Evolutionary conservation across 306 rosid species (phyloP).

Genomic region (Citrullus colocynthis): DNA sequence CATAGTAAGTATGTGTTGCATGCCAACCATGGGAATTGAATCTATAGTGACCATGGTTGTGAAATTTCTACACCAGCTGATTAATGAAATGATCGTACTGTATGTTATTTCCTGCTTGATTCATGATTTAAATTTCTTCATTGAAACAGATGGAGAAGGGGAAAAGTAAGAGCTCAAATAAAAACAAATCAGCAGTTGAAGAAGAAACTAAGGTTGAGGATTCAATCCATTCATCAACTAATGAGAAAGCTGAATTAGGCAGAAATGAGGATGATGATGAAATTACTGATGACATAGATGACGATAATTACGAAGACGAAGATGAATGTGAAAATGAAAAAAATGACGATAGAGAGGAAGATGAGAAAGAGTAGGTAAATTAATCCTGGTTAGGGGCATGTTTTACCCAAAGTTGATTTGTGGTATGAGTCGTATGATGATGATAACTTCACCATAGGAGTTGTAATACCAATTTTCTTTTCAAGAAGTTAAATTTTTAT

Average conservation of each 20-base stretch:
- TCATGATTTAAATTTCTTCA: neutral
- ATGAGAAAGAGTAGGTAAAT: neutral
- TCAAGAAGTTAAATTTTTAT: too few relatives aligned
- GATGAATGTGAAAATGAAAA: neutral
- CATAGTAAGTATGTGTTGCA: neutral
- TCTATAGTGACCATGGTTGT: neutral
- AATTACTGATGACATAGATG: neutral
- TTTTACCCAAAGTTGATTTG: neutral
- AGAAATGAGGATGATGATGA: constrained; percentile 8
- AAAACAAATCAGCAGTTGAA: constrained; percentile 4
- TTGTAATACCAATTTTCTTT: too few relatives aligned
- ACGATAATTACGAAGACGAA: neutral
- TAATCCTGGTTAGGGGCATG: neutral
- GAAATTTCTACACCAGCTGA: neutral
- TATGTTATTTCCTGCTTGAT: neutral
- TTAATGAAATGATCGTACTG: neutral
- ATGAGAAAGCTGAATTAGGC: constrained; percentile 41
- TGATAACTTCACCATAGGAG: neutral
- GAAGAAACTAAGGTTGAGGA: constrained; percentile 44
- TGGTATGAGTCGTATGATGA: neutral
- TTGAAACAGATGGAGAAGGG: constrained; percentile 56
- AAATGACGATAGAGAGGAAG: neutral
- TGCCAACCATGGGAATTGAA: neutral
- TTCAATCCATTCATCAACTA: constrained; percentile 44
- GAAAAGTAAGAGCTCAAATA: constrained; percentile 25